Conservation (phyloP, 352 stramenopile genomes). For the Vaucheria bursata region DNA sequence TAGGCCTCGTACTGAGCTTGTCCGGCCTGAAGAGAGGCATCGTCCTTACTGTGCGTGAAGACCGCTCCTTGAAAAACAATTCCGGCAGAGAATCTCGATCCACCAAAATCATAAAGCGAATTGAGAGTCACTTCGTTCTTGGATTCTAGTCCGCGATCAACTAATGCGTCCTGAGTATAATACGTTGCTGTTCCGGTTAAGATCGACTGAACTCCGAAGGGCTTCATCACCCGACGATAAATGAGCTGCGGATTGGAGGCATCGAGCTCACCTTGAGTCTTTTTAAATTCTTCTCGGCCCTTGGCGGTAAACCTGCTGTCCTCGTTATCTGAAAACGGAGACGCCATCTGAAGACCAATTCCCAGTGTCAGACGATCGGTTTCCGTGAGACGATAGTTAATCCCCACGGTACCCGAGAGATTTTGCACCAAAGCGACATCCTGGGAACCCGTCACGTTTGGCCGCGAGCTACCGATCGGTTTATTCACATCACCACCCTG, state of each 20-base stretch:
- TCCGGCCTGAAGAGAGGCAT: too few species aligned
- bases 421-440: neutral
- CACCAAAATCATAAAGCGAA: neutral
- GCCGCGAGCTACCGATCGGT: neutral
- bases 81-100: too few species aligned
- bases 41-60: too few species aligned
- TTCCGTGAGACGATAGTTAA: neutral
- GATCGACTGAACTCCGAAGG: neutral
- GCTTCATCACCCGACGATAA: neutral
- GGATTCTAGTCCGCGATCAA: neutral
- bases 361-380: neutral
- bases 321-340: neutral
- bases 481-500: neutral
- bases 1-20: too few species aligned
- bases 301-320: neutral
- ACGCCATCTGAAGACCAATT: neutral
- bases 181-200: neutral
- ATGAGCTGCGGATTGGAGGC: neutral
- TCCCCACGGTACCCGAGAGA: neutral
- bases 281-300: neutral
- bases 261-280: neutral
- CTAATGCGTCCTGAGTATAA: neutral
- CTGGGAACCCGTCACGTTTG: neutral
- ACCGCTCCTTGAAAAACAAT: too few species aligned
- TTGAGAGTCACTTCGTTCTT: neutral